Evolutionary conservation across 1,284 basidiomycete species (phyloP), one percentile per base, ranked within the genome.

Genomic region (Microbotryomycetes sp.): DNA sequence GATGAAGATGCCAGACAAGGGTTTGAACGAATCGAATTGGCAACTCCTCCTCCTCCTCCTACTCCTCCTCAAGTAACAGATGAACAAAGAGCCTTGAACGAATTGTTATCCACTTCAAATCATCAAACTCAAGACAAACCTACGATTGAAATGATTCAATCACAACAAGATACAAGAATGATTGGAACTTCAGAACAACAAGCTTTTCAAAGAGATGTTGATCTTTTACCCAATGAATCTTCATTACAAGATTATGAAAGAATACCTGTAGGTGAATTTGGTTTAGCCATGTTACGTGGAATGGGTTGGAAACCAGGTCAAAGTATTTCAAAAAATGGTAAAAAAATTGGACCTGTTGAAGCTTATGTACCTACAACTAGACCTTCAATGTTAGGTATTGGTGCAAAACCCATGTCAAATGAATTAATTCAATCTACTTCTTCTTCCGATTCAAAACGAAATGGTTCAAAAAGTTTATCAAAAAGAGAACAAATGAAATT

Each of bases 271-370:
- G 86, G 88, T 7, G 88, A 91, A 59, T 98, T 98, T 70, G 94
- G 96, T 12, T 86, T 88, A 5, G 94, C 94, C 5, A 82, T 98
- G 72, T 80, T 97, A 6, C 84, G 93, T 49, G 94, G 94, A 0
- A 97, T 98, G 94, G 94, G 93, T 3, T 97, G 92, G 91, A 87
- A 87, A 62, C 86, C 90, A 55, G 89, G 88, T 0, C 82, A 81
- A 25, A 83, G 86, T 0, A 87, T 86, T 3, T 74, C 74, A 1
- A 71, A 74, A 23, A 82, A 84, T 19, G 74, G 74, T 6, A 71
- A 74, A 52, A 62, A 63, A 4, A n/a, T n/a, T n/a, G 83, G 82
- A 5, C 74, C 84, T 5, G 80, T 84, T 22, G 83, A 89, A 68
- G 86, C 91, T 2, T 92, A 90, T 74, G 77, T 92, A 0, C 92